Evolutionary conservation across 75 land plant genomes (phyloP), one percentile per base, ranked within the genome.

Genomic region (Cupressus sempervirens): DNA sequence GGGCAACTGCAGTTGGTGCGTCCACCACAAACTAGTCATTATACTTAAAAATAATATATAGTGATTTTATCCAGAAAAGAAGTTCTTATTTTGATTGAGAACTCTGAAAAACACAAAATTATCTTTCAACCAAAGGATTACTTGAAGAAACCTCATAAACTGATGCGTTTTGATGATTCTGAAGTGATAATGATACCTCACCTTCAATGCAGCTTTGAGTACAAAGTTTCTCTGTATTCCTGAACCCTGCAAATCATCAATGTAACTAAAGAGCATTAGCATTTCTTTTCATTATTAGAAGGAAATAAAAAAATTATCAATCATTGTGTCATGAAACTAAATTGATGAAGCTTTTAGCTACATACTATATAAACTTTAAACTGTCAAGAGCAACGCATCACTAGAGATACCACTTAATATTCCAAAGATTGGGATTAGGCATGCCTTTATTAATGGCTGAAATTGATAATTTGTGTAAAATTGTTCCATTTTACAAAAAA

Each of bases 221-320:
- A 92, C 86, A 85, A 92, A 92, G 85, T 86, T 87, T 84, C 76
- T 86, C 32, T 36, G 43, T 50, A 92, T 89, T 68, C 93, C 93
- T 26, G 43, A 38, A 41, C 93, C 93, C 93, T 92, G 90, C 10
- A 75, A 20, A 40, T 75, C 23, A 80, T 9, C 32, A 68, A 68
- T 68, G 32, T n/a, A 68, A 30, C 7, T 68, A n/a, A 23, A 41
- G 7, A 76, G n/a, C 23, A 20, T 76, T 76, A 76, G 26, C 46
- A 7, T 20, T 46, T 76, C 20, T 45, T 13, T 45, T 40, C 41
- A 5, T 29, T 1, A n/a, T 68, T 68, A 29, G 32, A 68, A 6
- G 32, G 32, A 68, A 68, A 68, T n/a, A 8, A 1, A 20, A 20
- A 7, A 32, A 40, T 76, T 14, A 6, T 76, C 1, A 4, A 10